Evolutionary conservation across 306 rosid genomes (phyloP), one percentile per base, ranked within the genome.

Genomic region (Sechiopsis laciniata): DNA sequence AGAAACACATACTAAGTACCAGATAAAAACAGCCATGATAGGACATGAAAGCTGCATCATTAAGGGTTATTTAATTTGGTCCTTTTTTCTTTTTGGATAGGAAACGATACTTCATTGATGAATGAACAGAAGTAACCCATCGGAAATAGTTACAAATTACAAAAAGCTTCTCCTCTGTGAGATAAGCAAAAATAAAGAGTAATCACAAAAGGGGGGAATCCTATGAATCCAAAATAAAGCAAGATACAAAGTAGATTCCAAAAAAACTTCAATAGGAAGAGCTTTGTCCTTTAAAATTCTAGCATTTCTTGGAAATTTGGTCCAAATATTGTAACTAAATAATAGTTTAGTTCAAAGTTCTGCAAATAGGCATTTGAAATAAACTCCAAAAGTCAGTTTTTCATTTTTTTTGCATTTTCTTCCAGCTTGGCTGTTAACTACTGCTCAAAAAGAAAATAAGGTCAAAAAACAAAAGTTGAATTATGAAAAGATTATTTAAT

Each of bases 271-370:
- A 26, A 26, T 26, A 26, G 29, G 2, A 2, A 26, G 29, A 26
- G 29, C 29, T 26, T 2, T 26, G 29, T 26, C 29, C 29, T 26
- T 26, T 1, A 26, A 26, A 26, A 26, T 26, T 26, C 29, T 26
- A 26, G 29, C 29, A 26, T 26, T 26, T 26, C 29, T 26, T 26
- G 29, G 29, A 26, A 26, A 26, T 26, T 26, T 26, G 71, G 53
- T 19, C 45, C 15, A 10, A 37, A 65, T 13, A 65, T 20, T 11
- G 13, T 16, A 62, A 40, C 32, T 40, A 32, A 17, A 17, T 40
- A 65, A 40, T 40, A 65, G 53, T 65, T 65, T 17, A 45, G 52
- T 40, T 10, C 29, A 37, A 64, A 64, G 71, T 62, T 57, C 32
- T 8, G 32, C 0, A 57, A 21, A 20, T 57, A 57, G 35, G 24